phyloP scores from a whole-genome alignment of 2,329 filamentous ascomycete genomes.

The Monosporascus ibericus region DNA sequence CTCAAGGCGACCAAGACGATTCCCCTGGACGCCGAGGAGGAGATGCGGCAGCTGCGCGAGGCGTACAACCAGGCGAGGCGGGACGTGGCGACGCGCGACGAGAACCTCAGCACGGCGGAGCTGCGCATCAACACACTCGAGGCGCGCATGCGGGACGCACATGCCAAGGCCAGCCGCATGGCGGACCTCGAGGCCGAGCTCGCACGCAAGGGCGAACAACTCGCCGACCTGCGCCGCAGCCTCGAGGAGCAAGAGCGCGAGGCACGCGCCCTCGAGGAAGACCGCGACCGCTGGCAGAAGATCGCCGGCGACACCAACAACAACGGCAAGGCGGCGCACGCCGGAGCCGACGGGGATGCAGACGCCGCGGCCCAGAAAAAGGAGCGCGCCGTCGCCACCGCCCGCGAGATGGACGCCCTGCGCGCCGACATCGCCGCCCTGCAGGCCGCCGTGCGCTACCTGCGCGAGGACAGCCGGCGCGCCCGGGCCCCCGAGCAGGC shows the following conservation, averaged over 20 bases:
- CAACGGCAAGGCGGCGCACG: slow-evolving; percentile 31
- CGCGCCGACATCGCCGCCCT: slow-evolving; percentile 61
- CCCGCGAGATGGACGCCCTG: slow-evolving; percentile 66
- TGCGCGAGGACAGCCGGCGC: slow-evolving; percentile 61
- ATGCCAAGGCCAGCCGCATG: slow-evolving; percentile 67
- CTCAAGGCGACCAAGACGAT: slow-evolving; percentile 76
- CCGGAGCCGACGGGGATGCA: slow-evolving; percentile 34
- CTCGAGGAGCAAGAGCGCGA: slow-evolving; percentile 63
- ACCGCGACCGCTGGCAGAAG: slow-evolving; percentile 67
- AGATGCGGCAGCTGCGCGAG: slow-evolving; percentile 73
- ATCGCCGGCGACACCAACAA: slow-evolving; percentile 54
- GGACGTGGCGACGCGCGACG: slow-evolving; percentile 66
- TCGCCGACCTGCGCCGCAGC: slow-evolving; percentile 52
- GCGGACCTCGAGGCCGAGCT: slow-evolving; percentile 57
- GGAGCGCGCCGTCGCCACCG: slow-evolving; percentile 62
- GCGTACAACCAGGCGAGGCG: slow-evolving; percentile 73
- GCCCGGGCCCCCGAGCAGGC: slow-evolving; percentile 52
- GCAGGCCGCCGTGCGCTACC: slow-evolving; percentile 60
- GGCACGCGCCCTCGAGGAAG: slow-evolving; percentile 56
- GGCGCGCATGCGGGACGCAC: slow-evolving; percentile 77
- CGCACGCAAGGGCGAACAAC: slow-evolving; percentile 43
- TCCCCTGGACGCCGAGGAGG: slow-evolving; percentile 77
- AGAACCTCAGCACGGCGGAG: slow-evolving; percentile 77
- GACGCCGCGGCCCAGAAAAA: slow-evolving; percentile 47
- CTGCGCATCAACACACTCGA: slow-evolving; percentile 92